Evolutionary conservation across 2,329 filamentous ascomycete species (phyloP), one percentile per base, ranked within the genome.

Genomic region (Phaeosphaeriaceae sp.): DNA sequence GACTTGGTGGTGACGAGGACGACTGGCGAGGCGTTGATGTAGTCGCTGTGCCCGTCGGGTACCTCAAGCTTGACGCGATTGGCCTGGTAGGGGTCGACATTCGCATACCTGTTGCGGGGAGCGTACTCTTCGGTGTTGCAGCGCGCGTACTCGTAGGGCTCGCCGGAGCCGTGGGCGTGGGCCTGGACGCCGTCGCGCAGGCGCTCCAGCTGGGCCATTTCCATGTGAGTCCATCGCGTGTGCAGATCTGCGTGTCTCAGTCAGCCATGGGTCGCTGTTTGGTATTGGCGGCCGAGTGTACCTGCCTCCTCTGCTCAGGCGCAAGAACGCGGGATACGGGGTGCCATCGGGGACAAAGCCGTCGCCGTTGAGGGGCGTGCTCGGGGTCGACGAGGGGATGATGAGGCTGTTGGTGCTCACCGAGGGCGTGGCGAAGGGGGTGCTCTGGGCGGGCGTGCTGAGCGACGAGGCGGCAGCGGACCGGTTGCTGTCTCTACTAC

Each of bases 1-100:
- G 81, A 67, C 67, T 71, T 65, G 65, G 80, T 72, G 57, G 78
- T 70, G 67, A 78, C 70, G 69, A 82, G 64, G 56, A 72, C 61
- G 24, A 84, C 82, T 1, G 81, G 81, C 24, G 77, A 80, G 22
- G 82, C 82, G 61, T 84, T 84, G 76, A 84, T 84, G 70, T 86
- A 84, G 65, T 87, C 75, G 73, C 78, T 75, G 65, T 80, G 73
- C 71, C 84, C 89, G 17, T 90, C 85, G 1, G 91, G 89, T 1
- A 97, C 94, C 41, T 86, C 84, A 19, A 99, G 85, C 74, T 87
- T 89, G 55, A 99, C 85, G 40, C 95, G 88, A 72, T 96, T 96
- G 73, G 91, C 88, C 61, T 90, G 89, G 88, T 91, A 99, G 0
- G 93, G 92, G 73, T 93, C 90, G 62, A 99, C 92, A 73, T 98